A percentile compares a stretch with the other conserved stretches of the same genome.
These are phyloP conservation scores for Schwanniomyces polymorphus DNA, from an alignment of 805 yeast genomes.

Conservation along the genomic window DNA sequence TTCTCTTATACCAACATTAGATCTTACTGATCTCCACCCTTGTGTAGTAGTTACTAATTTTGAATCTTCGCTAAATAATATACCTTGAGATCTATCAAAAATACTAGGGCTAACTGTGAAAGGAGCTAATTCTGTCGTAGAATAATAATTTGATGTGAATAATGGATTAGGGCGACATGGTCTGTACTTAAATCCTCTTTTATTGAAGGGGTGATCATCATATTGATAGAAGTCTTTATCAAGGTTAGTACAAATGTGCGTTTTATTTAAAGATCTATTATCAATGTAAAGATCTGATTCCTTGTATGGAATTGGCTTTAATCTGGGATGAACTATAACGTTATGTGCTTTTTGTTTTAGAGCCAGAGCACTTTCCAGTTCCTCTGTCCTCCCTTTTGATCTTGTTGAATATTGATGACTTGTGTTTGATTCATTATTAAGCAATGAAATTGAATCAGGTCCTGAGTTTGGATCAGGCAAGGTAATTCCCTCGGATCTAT, in stretches of 20 bases:
- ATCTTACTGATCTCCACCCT: constrained; percentile 82
- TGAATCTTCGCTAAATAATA: constrained; percentile 31
- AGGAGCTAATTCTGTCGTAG: constrained; percentile 76
- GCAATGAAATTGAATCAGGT: neutral
- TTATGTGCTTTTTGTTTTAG: constrained; percentile 26
- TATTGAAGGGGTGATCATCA: constrained; percentile 82
- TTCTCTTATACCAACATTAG: constrained; percentile 73
- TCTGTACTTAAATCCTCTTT: constrained; percentile 76
- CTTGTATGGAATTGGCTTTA: constrained; percentile 34
- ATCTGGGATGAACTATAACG: constrained; percentile 32
- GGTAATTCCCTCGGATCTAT: neutral
- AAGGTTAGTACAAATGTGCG: constrained; percentile 6
- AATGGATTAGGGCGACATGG: constrained; percentile 73
- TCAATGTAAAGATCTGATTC: constrained; percentile 12
- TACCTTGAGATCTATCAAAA: constrained; percentile 69
- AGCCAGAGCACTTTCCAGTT: constrained; percentile 17
- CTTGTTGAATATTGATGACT: constrained; percentile 23
- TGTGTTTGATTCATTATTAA: neutral
- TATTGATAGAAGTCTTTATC: constrained; percentile 37
- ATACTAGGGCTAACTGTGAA: constrained; percentile 54
- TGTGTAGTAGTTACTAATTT: constrained; percentile 52
- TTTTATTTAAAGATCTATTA: neutral
- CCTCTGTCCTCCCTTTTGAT: constrained; percentile 20
- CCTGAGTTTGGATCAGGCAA: neutral
- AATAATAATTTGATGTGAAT: constrained; percentile 57